Evolutionary conservation across 2,329 filamentous ascomycete genomes (phyloP).

Genomic region (Orbilia quercus): DNA sequence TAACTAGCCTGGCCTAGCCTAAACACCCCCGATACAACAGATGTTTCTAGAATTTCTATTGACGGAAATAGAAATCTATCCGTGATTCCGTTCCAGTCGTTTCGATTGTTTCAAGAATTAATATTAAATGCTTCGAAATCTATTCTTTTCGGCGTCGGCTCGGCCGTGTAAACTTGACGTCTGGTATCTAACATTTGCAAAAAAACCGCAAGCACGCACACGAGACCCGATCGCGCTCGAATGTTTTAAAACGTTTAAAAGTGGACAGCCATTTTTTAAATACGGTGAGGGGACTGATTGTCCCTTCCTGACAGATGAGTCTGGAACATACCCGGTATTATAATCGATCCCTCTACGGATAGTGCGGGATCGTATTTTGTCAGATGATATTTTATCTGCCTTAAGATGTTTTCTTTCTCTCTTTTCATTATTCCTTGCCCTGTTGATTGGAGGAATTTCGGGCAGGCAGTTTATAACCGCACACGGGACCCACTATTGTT

Average conservation of each 20-base stretch:
- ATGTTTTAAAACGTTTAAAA: background rate
- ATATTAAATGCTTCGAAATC: too few species aligned
- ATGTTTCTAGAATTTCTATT: background rate
- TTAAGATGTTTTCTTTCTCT: background rate
- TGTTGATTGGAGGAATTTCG: too few species aligned
- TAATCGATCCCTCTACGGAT: too few species aligned
- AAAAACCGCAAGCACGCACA: too few species aligned
- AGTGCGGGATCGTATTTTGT: background rate
- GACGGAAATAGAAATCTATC: conserved; percentile 4
- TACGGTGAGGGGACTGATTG: conserved; percentile 23
- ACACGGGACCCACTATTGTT: conserved; percentile 9
- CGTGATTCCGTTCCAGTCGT: too few species aligned
- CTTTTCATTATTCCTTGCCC: too few species aligned
- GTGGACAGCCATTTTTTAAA: background rate
- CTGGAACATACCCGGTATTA: conserved; percentile 47
- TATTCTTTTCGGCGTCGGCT: too few species aligned
- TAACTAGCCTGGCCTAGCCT: background rate
- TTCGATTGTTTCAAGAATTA: too few species aligned
- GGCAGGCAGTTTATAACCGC: conserved; percentile 17
- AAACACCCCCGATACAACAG: background rate
- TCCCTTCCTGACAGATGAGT: conserved; percentile 11
- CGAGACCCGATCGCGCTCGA: too few species aligned
- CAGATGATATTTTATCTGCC: background rate
- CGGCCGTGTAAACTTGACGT: too few species aligned
- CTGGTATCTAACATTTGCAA: too few species aligned